Conservation (phyloP, 345 rosid species). For the Geranium brycei region DNA sequence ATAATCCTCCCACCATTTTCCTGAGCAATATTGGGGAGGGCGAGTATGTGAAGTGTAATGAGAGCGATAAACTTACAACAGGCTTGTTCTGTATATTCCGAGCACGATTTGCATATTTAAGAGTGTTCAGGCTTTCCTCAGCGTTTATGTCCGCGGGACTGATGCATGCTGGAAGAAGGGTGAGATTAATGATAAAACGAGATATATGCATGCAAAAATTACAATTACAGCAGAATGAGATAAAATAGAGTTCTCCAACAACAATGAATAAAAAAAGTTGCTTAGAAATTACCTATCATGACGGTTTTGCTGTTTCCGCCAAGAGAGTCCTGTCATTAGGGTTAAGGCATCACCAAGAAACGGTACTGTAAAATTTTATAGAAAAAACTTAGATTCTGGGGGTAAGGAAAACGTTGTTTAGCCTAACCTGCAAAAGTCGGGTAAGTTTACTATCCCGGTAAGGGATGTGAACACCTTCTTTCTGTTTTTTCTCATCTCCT, state of each 20-base stretch:
- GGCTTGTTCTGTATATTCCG: conserved; percentile 96
- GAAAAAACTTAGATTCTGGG: not conserved
- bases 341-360: too few relatives aligned
- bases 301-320: conserved; percentile 99
- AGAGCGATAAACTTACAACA: conserved; percentile 54
- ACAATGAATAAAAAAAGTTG: not conserved
- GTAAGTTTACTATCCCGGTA: conserved; percentile 84
- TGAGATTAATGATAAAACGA: not conserved
- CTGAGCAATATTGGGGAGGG: not conserved
- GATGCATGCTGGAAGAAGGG: conserved; percentile 61
- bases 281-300: conserved; percentile 65
- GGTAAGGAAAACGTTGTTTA: not conserved
- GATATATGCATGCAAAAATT: too few relatives aligned
- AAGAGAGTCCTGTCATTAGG: conserved; percentile 68
- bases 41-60: not conserved
- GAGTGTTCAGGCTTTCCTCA: conserved; percentile 95
- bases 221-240: too few relatives aligned
- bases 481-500: conserved; percentile 74
- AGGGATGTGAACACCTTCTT: conserved; percentile 74
- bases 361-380: too few relatives aligned
- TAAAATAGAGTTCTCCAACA: too few relatives aligned
- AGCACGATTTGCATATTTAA: conserved; percentile 98
- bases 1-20: not conserved
- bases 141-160: conserved; percentile 99
- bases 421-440: conserved; percentile 57